Conservation (phyloP, 257 asterid species). For the Orobanche coerulescens region DNA sequence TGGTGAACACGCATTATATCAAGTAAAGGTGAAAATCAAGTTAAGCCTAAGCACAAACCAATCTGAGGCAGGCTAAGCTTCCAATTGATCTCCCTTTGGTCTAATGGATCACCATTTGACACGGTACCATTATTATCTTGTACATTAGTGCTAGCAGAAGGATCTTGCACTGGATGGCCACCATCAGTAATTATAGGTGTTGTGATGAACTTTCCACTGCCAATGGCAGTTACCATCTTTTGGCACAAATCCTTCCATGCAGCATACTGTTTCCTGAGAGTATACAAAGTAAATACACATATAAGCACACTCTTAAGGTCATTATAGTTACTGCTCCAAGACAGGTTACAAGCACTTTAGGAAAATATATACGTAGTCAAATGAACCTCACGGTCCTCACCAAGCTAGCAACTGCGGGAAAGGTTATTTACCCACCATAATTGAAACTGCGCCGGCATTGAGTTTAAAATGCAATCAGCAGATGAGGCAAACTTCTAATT, state of each 20-base stretch:
- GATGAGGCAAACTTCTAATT: not conserved
- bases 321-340: not conserved
- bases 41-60: conserved; percentile 45
- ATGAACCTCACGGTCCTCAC: not conserved
- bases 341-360: conserved; percentile 6
- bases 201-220: conserved; percentile 75
- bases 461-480: not conserved
- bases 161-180: conserved; percentile 50
- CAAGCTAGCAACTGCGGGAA: not conserved
- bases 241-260: conserved; percentile 73
- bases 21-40: conserved; percentile 14
- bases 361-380: not conserved
- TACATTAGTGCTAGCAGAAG: no score
- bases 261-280: conserved; percentile 67
- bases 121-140: conserved; percentile 3
- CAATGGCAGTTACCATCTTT: conserved; percentile 58
- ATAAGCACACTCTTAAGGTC: not conserved
- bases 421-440: not conserved
- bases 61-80: conserved; percentile 69
- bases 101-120: conserved; percentile 30
- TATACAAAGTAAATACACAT: conserved; percentile 1
- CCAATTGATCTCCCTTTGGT: conserved; percentile 66
- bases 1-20: not conserved
- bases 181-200: conserved; percentile 53
- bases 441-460: not conserved